A percentile compares a stretch with the other conserved stretches of the same genome.
Evolutionary conservation across 805 yeast genomes (phyloP).

Genomic region (Nakazawaea sp.): DNA sequence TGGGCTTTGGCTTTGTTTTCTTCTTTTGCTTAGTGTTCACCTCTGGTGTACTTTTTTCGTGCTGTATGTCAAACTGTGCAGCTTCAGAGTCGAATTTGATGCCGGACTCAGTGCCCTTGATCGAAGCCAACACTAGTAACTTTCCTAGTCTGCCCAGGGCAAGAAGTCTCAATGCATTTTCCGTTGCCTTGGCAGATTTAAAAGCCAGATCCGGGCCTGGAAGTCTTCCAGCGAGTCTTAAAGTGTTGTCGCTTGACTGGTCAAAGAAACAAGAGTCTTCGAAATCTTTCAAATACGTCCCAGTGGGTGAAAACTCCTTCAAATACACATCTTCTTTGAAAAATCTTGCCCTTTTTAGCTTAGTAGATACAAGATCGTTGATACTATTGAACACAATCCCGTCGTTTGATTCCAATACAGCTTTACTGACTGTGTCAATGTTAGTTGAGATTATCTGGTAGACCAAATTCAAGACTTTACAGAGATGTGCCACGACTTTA

Average conservation of each 20-base stretch:
- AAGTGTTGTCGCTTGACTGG: conserved; percentile 19
- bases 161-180: conserved; percentile 24
- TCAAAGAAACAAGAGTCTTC: conserved; percentile 44
- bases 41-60: background rate
- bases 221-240: conserved; percentile 27
- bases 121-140: conserved; percentile 15
- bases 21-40: background rate
- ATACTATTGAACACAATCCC: conserved; percentile 5
- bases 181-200: conserved; percentile 22
- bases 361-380: conserved; percentile 11
- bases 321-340: conserved; percentile 60
- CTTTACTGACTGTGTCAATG: conserved; percentile 4
- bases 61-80: conserved; percentile 11
- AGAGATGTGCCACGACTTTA: background rate
- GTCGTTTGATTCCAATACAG: conserved; percentile 6
- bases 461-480: conserved; percentile 4
- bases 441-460: conserved; percentile 12
- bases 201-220: conserved; percentile 14
- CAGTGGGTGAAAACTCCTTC: conserved; percentile 53
- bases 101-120: conserved; percentile 16
- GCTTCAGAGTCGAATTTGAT: conserved; percentile 18
- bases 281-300: conserved; percentile 51
- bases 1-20: background rate
- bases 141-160: conserved; percentile 27
- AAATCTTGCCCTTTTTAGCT: conserved; percentile 44